Percentiles rank a stretch among this genome's conserved stretches.
Evolutionary conservation across 768 basidiomycete genomes (phyloP).

Genomic region (Hemileccinum impolitum): DNA sequence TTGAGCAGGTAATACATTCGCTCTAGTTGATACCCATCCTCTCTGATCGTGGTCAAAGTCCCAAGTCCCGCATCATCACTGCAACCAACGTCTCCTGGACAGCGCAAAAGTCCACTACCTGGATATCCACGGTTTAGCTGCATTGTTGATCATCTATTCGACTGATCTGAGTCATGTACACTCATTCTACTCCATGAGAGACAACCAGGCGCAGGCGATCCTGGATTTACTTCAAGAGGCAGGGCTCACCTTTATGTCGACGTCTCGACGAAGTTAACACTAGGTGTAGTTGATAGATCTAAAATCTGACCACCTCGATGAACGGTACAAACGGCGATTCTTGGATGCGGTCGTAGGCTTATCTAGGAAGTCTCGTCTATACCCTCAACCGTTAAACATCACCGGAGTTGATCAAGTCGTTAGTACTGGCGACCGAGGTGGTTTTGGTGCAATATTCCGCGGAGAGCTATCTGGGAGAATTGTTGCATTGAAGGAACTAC

Average conservation of each 20-base stretch:
- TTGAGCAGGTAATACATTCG: slow-evolving; percentile 8
- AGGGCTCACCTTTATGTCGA: background rate
- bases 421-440: slow-evolving; percentile 21
- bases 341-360: slow-evolving; percentile 28
- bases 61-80: slow-evolving; percentile 15
- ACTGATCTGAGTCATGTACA: slow-evolving; percentile 13
- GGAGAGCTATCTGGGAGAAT: slow-evolving; percentile 24
- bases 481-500: slow-evolving; percentile 33
- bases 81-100: slow-evolving; percentile 15
- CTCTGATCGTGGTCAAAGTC: slow-evolving; percentile 11
- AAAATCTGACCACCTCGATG: slow-evolving; percentile 18
- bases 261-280: background rate
- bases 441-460: slow-evolving; percentile 33
- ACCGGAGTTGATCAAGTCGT: slow-evolving; percentile 9
- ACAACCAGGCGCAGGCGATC: slow-evolving; percentile 23
- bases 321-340: slow-evolving; percentile 28
- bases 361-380: slow-evolving; percentile 27
- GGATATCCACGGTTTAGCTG: slow-evolving; percentile 25
- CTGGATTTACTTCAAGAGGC: slow-evolving; percentile 28
- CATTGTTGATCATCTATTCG: slow-evolving; percentile 18
- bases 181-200: slow-evolving; percentile 21
- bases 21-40: background rate
- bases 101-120: slow-evolving; percentile 14
- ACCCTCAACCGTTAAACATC: slow-evolving; percentile 28
- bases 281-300: slow-evolving; percentile 21